These are phyloP conservation scores for Chaetomidium leptoderma DNA, from an alignment of 495 filamentous ascomycete genomes.

Conservation along the genomic window DNA sequence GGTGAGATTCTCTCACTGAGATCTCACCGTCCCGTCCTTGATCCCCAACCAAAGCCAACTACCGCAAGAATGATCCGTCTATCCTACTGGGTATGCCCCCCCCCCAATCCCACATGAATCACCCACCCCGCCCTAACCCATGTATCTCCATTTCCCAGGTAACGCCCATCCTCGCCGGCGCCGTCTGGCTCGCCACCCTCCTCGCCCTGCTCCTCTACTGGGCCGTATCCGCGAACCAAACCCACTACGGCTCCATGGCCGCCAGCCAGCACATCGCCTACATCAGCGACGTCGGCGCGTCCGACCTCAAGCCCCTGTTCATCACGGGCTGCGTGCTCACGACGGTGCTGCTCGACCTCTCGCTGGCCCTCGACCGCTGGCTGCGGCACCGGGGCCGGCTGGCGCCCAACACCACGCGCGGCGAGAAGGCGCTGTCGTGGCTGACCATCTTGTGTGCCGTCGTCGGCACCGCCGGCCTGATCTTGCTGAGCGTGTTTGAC, in stretches of 20 bases:
- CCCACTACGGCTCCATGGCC: slow-evolving; percentile 65
- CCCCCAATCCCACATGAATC: not conserved
- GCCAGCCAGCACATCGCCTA: slow-evolving; percentile 67
- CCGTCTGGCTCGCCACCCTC: slow-evolving; percentile 71
- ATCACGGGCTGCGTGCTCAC: slow-evolving; percentile 73
- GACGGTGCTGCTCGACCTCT: slow-evolving; percentile 77
- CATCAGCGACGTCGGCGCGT: slow-evolving; percentile 75
- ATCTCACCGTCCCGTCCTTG: not conserved
- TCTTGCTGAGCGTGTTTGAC: slow-evolving; percentile 81
- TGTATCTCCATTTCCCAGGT: slow-evolving; percentile 66
- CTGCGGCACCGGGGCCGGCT: slow-evolving; percentile 72
- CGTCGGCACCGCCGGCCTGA: slow-evolving; percentile 71
- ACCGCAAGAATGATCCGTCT: slow-evolving; percentile 35
- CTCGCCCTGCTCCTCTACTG: slow-evolving; percentile 55
- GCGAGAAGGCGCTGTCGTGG: slow-evolving; percentile 66
- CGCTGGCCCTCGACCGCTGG: slow-evolving; percentile 76
- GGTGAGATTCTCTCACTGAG: not conserved
- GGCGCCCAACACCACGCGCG: slow-evolving; percentile 59
- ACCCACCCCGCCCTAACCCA: slow-evolving; percentile 5
- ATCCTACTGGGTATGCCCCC: slow-evolving; percentile 50
- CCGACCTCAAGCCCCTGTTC: slow-evolving; percentile 76
- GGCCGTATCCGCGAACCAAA: slow-evolving; percentile 53
- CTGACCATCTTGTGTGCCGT: slow-evolving; percentile 69
- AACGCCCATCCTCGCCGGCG: slow-evolving; percentile 72
- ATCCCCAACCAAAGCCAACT: not conserved